Evolutionary conservation across 371 early-diverging fungal species (phyloP), one percentile per base, ranked within the genome.

Genomic region (Vittaforma corneae): DNA sequence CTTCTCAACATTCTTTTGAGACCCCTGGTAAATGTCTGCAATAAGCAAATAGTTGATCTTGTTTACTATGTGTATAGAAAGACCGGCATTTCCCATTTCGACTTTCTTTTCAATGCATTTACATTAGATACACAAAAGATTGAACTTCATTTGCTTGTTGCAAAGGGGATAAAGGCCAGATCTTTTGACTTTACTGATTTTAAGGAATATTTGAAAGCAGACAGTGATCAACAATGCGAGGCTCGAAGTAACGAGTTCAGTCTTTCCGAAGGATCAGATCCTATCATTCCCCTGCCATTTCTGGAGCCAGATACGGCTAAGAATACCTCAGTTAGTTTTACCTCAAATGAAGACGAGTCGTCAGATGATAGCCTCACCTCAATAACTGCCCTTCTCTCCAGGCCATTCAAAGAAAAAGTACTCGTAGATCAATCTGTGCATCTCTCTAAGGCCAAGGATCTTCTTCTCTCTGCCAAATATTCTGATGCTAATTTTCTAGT

Each of bases 31-130:
- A 42, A 35, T n/a, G 14, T 40, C 1, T 60, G 35, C 45, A 24
- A 42, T 26, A 71, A 71, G 40, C 51, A 60, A 52, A 47, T 65
- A 14, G 67, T 71, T 32, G 72, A 71, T 66, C 29, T 71, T 24
- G 38, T 71, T 22, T 42, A 52, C 3, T 71, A 47, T 47, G 42
- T 67, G 2, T 71, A 55, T 45, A 51, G 20, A 14, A 62, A 62
- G 38, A 56, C 48, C 2, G 57, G 32, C 33, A 24, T 37, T 28
- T 44, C 32, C 6, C 28, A 61, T 50, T 57, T 71, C 40, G 45
- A 60, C 24, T 37, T 51, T 18, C 28, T 71, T 9, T 60, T 71
- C 57, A 52, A 67, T 1, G 53, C 30, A 59, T 66, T 47, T 46
- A 44, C 29, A 26, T 42, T 37, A 20, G 48, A 53, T 5, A 67